Conservation (phyloP, 2,329 filamentous ascomycete genomes). For the Colletotrichum sp. region DNA sequence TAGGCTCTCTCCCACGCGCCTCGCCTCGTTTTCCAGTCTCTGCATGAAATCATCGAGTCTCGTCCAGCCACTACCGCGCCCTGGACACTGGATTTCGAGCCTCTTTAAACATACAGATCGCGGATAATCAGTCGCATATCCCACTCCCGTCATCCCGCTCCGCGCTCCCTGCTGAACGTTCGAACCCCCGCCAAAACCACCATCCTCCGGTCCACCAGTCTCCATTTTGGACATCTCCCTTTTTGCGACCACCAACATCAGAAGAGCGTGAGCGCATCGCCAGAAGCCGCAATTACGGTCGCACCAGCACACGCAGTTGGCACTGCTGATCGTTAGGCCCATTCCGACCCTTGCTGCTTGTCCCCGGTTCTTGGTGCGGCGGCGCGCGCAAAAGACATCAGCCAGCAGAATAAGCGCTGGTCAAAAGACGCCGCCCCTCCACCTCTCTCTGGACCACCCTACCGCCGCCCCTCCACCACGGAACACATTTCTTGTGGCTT, state of each 20-base stretch:
- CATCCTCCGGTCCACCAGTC: neutral
- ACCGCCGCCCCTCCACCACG: neutral
- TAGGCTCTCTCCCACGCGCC: slow-evolving; percentile 10
- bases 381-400: neutral
- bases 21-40: neutral
- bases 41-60: neutral
- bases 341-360: neutral
- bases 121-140: slow-evolving; percentile 2
- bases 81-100: neutral
- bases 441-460: neutral
- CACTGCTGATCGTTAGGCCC: neutral
- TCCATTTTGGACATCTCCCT: neutral
- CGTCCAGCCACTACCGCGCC: neutral
- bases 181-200: neutral
- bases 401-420: slow-evolving; percentile 14
- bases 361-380: neutral
- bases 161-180: neutral
- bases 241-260: neutral
- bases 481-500: neutral
- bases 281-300: neutral
- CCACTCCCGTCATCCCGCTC: neutral
- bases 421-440: slow-evolving; percentile 10
- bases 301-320: neutral
- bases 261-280: neutral
- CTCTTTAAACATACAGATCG: slow-evolving; percentile 1